These are phyloP conservation scores for Penicillium glabrum DNA, from an alignment of 2,329 filamentous ascomycete species.

Conservation along the genomic window DNA sequence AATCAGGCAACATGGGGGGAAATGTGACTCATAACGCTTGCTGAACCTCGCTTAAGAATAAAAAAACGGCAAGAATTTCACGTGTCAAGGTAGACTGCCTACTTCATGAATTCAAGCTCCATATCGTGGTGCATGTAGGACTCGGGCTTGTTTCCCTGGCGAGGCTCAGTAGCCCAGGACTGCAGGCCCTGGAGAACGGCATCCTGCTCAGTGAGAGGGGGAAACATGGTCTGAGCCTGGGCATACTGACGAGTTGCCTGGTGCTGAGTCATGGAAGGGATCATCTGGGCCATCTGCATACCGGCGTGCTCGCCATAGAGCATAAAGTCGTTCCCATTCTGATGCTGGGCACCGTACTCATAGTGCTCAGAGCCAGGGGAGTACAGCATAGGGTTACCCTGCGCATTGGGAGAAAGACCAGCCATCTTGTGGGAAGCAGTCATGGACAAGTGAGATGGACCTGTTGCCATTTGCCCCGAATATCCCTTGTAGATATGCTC, in stretches of 20 bases:
- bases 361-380: conserved; percentile 26
- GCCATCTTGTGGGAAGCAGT: conserved; percentile 9
- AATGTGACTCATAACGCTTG: conserved; percentile 3
- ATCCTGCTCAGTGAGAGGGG: conserved; percentile 14
- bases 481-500: not conserved
- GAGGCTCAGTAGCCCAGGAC: conserved; percentile 13
- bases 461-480: not conserved
- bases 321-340: conserved; percentile 25
- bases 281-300: not conserved
- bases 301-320: conserved; percentile 18
- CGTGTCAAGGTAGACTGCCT: not conserved
- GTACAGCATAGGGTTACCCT: conserved; percentile 31
- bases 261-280: not conserved
- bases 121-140: conserved; percentile 13
- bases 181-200: conserved; percentile 11
- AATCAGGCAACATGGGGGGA: not conserved
- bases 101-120: conserved; percentile 20
- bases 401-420: conserved; percentile 26
- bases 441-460: not conserved
- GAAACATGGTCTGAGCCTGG: conserved; percentile 21
- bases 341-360: conserved; percentile 12
- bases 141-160: conserved; percentile 3
- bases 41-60: conserved; percentile 1
- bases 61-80: not conserved
- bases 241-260: conserved; percentile 9